A percentile compares a stretch with the other conserved stretches of the same genome.
Evolutionary conservation across 2,329 filamentous ascomycete species (phyloP).

Genomic region (Cucurbitaria berberidis): DNA sequence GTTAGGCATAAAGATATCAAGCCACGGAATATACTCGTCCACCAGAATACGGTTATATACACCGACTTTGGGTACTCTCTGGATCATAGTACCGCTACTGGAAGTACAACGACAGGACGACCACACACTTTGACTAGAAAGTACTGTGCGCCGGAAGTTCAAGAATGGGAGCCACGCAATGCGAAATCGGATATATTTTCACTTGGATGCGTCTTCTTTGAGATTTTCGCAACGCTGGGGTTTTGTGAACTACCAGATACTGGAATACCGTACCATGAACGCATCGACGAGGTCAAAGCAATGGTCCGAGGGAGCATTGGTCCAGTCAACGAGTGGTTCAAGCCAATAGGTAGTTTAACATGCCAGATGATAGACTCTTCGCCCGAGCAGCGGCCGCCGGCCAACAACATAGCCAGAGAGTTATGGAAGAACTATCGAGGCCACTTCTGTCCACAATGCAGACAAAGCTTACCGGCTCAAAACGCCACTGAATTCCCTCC

Average conservation of each 20-base stretch:
- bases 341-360: neutral
- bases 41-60: conserved; percentile 17
- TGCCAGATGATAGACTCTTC: neutral
- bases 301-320: neutral
- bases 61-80: conserved; percentile 27
- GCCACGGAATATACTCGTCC: conserved; percentile 25
- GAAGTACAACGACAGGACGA: conserved; percentile 9
- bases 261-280: neutral
- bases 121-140: conserved; percentile 5
- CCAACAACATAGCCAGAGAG: neutral
- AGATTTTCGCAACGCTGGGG: conserved; percentile 11
- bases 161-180: conserved; percentile 8
- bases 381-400: neutral
- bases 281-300: neutral
- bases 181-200: conserved; percentile 21
- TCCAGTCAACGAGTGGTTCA: neutral
- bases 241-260: neutral
- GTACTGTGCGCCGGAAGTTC: conserved; percentile 23
- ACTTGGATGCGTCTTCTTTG: conserved; percentile 24
- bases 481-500: neutral
- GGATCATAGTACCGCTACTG: conserved; percentile 11
- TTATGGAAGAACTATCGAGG: neutral
- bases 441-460: neutral
- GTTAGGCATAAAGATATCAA: conserved; percentile 31
- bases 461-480: neutral